phyloP scores from a whole-genome alignment of 2,329 filamentous ascomycete genomes.

The Phaeosphaeria sp. region DNA sequence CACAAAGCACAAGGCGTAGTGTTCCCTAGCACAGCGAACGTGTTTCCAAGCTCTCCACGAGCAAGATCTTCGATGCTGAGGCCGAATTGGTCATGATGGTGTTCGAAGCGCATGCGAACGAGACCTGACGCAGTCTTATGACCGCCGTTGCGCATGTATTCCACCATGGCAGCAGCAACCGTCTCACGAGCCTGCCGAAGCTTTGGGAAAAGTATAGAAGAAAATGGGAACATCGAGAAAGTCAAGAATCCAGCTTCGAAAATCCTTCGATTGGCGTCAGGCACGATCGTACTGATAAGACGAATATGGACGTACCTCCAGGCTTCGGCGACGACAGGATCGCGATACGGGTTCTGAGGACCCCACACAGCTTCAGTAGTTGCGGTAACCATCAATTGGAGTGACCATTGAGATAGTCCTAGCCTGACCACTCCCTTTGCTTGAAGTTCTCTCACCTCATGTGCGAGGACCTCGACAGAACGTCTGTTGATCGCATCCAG shows the following conservation, averaged over 20 bases:
- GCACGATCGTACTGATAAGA: background rate
- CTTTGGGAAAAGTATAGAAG: conserved; percentile 2
- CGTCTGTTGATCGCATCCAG: conserved; percentile 3
- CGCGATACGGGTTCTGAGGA: conserved; percentile 46
- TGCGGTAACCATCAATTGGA: conserved; percentile 19
- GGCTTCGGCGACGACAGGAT: conserved; percentile 28
- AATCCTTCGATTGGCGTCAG: conserved; percentile 32
- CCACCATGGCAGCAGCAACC: conserved; percentile 3
- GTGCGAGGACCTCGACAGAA: background rate
- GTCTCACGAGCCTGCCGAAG: conserved; percentile 2
- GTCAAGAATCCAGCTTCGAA: conserved; percentile 18
- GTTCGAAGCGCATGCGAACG: conserved; percentile 3
- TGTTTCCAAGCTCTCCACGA: conserved; percentile 3
- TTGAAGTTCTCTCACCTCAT: background rate
- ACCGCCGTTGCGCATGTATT: conserved; percentile 3
- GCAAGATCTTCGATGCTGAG: conserved; percentile 1
- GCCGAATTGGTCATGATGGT: conserved; percentile 5
- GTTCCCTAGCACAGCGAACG: conserved; percentile 1
- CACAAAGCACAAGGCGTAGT: conserved; percentile 1
- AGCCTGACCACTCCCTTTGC: background rate
- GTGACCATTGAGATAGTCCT: conserved; percentile 2
- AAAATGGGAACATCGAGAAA: conserved; percentile 1
- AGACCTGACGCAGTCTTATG: conserved; percentile 2
- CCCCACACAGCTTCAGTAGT: conserved; percentile 50
- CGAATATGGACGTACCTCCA: conserved; percentile 12